Base-by-base conservation (phyloP, 2,329 filamentous ascomycete species). In the Emmonsia crescens region DNA sequence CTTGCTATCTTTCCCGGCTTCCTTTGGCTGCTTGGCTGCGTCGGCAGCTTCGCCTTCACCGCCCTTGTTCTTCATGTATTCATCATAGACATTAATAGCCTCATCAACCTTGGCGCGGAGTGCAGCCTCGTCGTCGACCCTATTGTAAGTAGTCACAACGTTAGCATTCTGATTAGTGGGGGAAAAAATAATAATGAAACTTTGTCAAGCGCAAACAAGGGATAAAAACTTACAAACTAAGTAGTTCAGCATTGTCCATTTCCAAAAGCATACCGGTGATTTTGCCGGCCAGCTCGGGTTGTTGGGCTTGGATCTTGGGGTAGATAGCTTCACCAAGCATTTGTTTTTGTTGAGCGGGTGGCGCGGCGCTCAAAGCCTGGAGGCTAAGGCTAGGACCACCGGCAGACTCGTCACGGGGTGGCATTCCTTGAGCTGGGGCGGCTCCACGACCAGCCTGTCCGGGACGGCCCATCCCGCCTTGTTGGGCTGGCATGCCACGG, bases 201-300 rank as follows among this genome's bases (percentile, higher is more conserved):
- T n/a, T 42, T 55, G 61, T 5, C 46, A 42, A 59, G n/a, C 19
- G 56, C 29, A 48, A 14, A 31, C 10, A 19, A 19, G 51, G 14
- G 4, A 6, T 6, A 33, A 66, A 66, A 66, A 89, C 92, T 89
- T 88, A 96, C 90, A 99, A 85, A 79, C 89, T 90, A 74, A 99
- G 84, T 70, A 99, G 82, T 82, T 99, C 94, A 62, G 83, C 76
- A 79, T 97, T 97, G 72, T 97, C 94, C 94, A 99, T 99, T 85
- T 99, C 94, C 71, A 99, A 80, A 71, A 99, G 88, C 94, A 99
- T 99, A 79, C 94, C 94, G 65, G 94, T 99, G 77, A 99, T 97
- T 87, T 99, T 99, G 75, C 94, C 94, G 65, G 94, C 94, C 72
- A 99, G 83, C 71, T 96, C 92, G 64, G 91, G 89, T 82, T 99